Conservation (phyloP, 306 rosid species). For the Cajanus cajan region DNA sequence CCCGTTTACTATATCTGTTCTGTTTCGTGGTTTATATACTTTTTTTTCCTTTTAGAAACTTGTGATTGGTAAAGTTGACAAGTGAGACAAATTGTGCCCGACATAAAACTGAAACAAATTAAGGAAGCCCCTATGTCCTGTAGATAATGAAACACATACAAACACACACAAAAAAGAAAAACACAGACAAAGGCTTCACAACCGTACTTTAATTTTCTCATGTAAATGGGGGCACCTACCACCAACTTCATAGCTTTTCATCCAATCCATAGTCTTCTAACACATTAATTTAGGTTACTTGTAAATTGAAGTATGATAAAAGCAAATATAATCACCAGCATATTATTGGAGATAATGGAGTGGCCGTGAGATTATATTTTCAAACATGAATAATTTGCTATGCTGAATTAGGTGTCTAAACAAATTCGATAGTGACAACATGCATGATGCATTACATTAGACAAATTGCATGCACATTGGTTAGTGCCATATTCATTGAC, state of each 20-base stretch:
- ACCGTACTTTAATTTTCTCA: slow-evolving; percentile 5
- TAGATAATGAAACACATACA: background rate
- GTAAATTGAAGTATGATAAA: background rate
- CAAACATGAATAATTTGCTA: background rate
- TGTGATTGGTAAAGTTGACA: slow-evolving; percentile 1
- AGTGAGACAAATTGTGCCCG: background rate
- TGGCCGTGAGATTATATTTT: background rate
- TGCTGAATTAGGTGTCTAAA: slow-evolving; percentile 23
- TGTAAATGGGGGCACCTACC: slow-evolving; percentile 15
- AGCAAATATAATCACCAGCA: background rate
- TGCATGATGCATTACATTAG: background rate
- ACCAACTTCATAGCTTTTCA: slow-evolving; percentile 12
- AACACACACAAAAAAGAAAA: no score
- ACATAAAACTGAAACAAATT: background rate
- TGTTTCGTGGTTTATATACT: background rate
- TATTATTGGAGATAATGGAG: slow-evolving; percentile 17
- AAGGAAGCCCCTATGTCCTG: background rate
- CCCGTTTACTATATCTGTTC: background rate
- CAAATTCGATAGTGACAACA: slow-evolving; percentile 29
- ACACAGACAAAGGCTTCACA: background rate
- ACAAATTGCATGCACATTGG: slow-evolving; percentile 26
- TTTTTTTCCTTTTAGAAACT: background rate
- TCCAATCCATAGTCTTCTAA: background rate
- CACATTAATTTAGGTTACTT: background rate
- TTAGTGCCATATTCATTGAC: slow-evolving; percentile 29